Evolutionary conservation across 169 alveolate genomes (phyloP), one percentile per base, ranked within the genome.

Genomic region (Theileria luwenshuni): DNA sequence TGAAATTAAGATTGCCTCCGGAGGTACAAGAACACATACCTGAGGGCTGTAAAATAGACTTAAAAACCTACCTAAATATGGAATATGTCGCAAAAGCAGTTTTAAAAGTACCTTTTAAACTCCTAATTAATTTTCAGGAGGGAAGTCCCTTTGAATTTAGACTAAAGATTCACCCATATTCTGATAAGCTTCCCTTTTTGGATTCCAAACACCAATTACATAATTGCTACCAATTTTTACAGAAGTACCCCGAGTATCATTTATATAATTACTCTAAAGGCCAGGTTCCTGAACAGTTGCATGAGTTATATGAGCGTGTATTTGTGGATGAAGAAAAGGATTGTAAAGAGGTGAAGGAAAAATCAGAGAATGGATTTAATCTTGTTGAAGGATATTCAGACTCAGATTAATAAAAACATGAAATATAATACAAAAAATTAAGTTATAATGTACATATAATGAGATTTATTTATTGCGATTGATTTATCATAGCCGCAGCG

Each of bases 401-500:
- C 48, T 75, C 84, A 21, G 79, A 64, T n/a, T 76, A 43, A 59
- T 52, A 45, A 52, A 38, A 10, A 38, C 10, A 10, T 38, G 10
- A 38, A 38, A 38, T 38, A 7, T 7, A 38, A 38, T 38, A 64
- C 13, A 63, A 52, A 42, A 74, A 33, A 12, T 62, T 64, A 38
- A 61, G 48, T n/a, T n/a, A n/a, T n/a, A n/a, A n/a, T 3, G 71
- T 59, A 3, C 73, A 33, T 25, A 38, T 33, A 17, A 43, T 1
- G 15, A 28, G 21, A 42, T 56, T 68, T 27, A 51, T 3, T n/a
- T n/a, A n/a, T n/a, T n/a, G n/a, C n/a, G n/a, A n/a, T n/a, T n/a
- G 23, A 33, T 60, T 10, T 60, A 84, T 71, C 84, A 88, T 86
- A 32, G 95, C 96, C 0, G 96, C 96, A n/a, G 93, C 90, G 17